Percentiles rank a stretch among this genome's conserved stretches.
These are phyloP conservation scores for Hymenochaete sp. DNA, from an alignment of 1,284 basidiomycete species.

Conservation along the genomic window DNA sequence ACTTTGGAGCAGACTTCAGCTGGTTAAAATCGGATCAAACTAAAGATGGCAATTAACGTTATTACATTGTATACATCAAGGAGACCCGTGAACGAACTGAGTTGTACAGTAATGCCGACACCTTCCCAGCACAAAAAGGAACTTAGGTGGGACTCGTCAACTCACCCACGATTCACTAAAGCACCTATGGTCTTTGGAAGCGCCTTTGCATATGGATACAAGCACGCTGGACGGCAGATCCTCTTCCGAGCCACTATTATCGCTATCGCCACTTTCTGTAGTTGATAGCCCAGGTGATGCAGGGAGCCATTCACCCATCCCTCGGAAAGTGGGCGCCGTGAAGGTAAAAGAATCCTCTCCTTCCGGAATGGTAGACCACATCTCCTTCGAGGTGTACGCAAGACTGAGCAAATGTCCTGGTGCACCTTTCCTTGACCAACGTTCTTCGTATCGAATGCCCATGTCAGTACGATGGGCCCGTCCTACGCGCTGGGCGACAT, in stretches of 20 bases:
- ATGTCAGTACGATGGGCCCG: neutral
- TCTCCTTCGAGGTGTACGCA: conserved; percentile 8
- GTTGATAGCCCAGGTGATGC: neutral
- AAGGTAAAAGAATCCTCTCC: neutral
- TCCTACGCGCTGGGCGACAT: conserved; percentile 2
- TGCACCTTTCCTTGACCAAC: neutral
- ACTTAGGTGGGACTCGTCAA: too few relatives aligned
- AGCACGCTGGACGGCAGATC: neutral
- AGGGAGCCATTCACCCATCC: conserved; percentile 1
- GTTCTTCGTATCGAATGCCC: neutral
- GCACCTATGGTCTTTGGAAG: neutral
- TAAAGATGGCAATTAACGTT: too few relatives aligned
- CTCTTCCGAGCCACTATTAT: neutral
- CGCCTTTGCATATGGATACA: conserved; percentile 10
- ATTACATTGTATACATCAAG: too few relatives aligned
- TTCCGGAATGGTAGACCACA: conserved; percentile 2
- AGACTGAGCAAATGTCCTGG: conserved; percentile 4
- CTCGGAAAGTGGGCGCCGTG: conserved; percentile 2
- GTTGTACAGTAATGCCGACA: too few relatives aligned
- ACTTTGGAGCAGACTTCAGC: conserved; percentile 28
- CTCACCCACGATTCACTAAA: conserved; percentile 4
- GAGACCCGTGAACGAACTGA: too few relatives aligned
- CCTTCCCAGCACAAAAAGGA: too few relatives aligned
- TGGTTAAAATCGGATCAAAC: conserved; percentile 20
- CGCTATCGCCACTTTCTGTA: too few relatives aligned